Evolutionary conservation across 257 asterid species (phyloP).

Genomic region (Agastache rugosa): DNA sequence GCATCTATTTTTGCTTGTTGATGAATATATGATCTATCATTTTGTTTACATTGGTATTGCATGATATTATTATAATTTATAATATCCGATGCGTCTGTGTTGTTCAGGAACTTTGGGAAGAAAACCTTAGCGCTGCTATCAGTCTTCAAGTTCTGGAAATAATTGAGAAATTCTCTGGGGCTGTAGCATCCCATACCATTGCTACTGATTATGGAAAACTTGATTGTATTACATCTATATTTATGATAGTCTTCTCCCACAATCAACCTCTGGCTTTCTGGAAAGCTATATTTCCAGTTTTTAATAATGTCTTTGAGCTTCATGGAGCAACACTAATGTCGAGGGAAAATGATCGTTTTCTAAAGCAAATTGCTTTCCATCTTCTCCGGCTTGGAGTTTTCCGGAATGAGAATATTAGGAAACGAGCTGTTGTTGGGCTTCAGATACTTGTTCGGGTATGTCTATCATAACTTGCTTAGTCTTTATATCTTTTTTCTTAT

Average conservation of each 20-base stretch:
- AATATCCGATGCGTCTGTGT: conserved; percentile 30
- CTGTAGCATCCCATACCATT: conserved; percentile 79
- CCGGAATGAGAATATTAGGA: conserved; percentile 85
- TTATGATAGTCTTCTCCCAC: conserved; percentile 84
- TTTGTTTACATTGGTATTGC: conserved; percentile 11
- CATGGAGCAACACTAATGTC: conserved; percentile 98
- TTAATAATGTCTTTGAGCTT: conserved; percentile 79
- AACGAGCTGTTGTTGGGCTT: conserved; percentile 88
- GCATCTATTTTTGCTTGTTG: conserved; percentile 29
- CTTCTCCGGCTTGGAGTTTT: conserved; percentile 97
- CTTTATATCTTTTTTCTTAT: conserved; percentile 17
- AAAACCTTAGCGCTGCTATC: conserved; percentile 93
- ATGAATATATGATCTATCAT: conserved; percentile 11
- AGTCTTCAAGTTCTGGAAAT: conserved; percentile 94
- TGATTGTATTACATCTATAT: conserved; percentile 89
- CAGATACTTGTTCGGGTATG: conserved; percentile 95
- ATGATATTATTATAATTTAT: conserved; percentile 26
- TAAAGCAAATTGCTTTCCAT: conserved; percentile 96
- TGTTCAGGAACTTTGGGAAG: conserved; percentile 99
- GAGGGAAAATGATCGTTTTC: conserved; percentile 95
- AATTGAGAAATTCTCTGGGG: conserved; percentile 77
- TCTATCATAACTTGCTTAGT: conserved; percentile 29
- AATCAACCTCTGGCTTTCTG: conserved; percentile 90
- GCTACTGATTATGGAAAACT: conserved; percentile 98
- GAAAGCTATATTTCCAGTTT: conserved; percentile 89